Evolutionary conservation across 768 basidiomycete species (phyloP).

Genomic region (Royoungia palumana): DNA sequence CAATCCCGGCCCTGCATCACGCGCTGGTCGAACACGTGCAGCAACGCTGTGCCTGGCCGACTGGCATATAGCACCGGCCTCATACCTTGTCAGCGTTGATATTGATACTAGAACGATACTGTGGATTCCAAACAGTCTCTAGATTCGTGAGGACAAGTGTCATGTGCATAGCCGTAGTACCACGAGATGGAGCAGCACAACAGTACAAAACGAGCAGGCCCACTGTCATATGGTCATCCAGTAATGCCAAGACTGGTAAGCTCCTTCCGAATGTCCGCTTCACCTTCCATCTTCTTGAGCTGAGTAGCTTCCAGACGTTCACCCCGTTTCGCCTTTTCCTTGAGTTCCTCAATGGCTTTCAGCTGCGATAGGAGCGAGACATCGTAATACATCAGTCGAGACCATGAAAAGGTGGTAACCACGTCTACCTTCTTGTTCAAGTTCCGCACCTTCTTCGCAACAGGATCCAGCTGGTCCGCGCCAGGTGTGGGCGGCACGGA

Average conservation of each 20-base stretch:
- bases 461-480: constrained; percentile 64
- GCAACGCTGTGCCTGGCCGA: too few relatives aligned
- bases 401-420: background rate
- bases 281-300: constrained; percentile 94
- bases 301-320: constrained; percentile 94
- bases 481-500: constrained; percentile 54
- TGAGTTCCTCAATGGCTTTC: constrained; percentile 98
- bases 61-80: too few relatives aligned
- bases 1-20: too few relatives aligned
- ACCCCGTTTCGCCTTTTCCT: constrained; percentile 85
- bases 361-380: constrained; percentile 46
- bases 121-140: too few relatives aligned
- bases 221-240: constrained; percentile 8
- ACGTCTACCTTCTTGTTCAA: constrained; percentile 83
- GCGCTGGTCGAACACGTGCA: too few relatives aligned
- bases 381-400: background rate
- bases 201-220: background rate
- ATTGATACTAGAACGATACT: too few relatives aligned
- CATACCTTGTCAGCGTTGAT: too few relatives aligned
- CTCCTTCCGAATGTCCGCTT: constrained; percentile 80
- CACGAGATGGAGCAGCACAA: background rate
- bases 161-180: background rate
- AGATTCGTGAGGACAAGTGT: too few relatives aligned
- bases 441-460: constrained; percentile 92
- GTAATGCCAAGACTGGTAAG: constrained; percentile 42